phyloP scores from a whole-genome alignment of 257 asterid species.

The Solanum corneliomulleri region DNA sequence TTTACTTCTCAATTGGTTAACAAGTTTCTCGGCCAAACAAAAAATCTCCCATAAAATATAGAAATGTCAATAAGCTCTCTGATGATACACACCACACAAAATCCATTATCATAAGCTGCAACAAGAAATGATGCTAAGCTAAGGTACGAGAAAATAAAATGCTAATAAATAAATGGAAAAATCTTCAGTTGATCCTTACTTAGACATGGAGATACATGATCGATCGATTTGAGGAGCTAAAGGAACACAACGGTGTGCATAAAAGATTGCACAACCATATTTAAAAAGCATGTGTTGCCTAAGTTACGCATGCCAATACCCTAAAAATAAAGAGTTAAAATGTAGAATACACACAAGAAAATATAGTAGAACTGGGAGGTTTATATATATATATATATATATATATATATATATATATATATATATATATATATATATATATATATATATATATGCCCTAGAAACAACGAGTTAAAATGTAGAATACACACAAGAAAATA shows the following conservation, averaged over 20 bases:
- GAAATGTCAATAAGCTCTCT: conserved; percentile 30
- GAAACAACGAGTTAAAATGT: no score
- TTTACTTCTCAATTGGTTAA: conserved; percentile 66
- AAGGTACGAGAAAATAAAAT: background rate
- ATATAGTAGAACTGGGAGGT: no score
- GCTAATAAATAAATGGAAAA: background rate
- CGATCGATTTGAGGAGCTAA: conserved; percentile 23
- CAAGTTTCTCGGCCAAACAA: conserved; percentile 35
- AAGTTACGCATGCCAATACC: conserved; percentile 12
- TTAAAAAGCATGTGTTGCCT: conserved; percentile 89
- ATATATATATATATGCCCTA: no score
- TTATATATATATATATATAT: no score
- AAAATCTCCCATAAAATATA: conserved; percentile 8
- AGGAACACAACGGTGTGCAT: conserved; percentile 65
- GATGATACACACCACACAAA: conserved; percentile 43
- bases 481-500: no score
- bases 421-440: no score
- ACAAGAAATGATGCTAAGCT: conserved; percentile 16
- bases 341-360: no score
- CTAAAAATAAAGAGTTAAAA: no score
- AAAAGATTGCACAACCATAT: conserved; percentile 70
- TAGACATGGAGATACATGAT: conserved; percentile 12
- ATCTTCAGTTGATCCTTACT: conserved; percentile 19
- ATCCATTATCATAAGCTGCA: conserved; percentile 28
- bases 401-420: no score